Evolutionary conservation across 2,329 filamentous ascomycete genomes (phyloP).

Genomic region (Lachnellula occidentalis): DNA sequence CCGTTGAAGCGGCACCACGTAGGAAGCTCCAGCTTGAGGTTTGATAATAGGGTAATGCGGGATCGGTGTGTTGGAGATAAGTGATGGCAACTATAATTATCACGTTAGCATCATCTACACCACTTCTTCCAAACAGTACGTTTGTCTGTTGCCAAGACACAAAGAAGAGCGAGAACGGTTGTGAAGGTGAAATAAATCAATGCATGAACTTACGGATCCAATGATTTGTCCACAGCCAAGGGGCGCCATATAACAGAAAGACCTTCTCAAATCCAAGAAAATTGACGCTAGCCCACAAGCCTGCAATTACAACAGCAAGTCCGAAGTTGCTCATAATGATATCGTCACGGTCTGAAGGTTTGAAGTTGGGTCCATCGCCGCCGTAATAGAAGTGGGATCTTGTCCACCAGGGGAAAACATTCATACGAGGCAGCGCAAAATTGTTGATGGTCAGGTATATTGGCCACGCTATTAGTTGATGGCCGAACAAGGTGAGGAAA

Average conservation of each 20-base stretch:
- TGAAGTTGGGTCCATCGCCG: slow-evolving; percentile 55
- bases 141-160: too few relatives aligned
- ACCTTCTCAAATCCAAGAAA: slow-evolving; percentile 49
- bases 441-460: slow-evolving; percentile 55
- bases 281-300: slow-evolving; percentile 31
- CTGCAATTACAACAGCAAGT: slow-evolving; percentile 43
- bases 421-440: slow-evolving; percentile 22
- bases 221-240: slow-evolving; percentile 65
- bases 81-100: slow-evolving; percentile 58
- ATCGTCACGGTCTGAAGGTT: slow-evolving; percentile 46
- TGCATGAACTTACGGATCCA: slow-evolving; percentile 50
- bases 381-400: slow-evolving; percentile 47
- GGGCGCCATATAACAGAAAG: slow-evolving; percentile 56
- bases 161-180: not conserved
- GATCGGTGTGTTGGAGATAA: slow-evolving; percentile 66
- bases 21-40: slow-evolving; percentile 54
- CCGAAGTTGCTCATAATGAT: slow-evolving; percentile 57
- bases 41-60: slow-evolving; percentile 52
- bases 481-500: slow-evolving; percentile 47
- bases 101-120: slow-evolving; percentile 16
- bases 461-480: slow-evolving; percentile 60
- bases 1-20: slow-evolving; percentile 53
- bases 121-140: not conserved
- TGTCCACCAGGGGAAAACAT: slow-evolving; percentile 19
- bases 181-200: not conserved